phyloP scores from a whole-genome alignment of 805 yeast species.

The Metschnikowia drakensbergensis region DNA sequence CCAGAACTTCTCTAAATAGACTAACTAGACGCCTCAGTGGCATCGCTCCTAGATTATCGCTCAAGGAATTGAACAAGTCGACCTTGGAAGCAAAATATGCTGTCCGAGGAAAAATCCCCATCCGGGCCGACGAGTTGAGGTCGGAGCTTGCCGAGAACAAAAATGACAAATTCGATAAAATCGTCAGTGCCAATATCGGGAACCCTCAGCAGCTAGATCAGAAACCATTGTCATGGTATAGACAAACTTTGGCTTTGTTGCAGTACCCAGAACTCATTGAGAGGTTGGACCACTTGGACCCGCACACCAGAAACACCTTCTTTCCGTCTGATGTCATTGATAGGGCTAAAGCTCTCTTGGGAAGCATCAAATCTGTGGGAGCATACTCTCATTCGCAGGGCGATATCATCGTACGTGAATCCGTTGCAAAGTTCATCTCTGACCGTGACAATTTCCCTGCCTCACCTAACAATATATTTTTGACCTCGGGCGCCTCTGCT shows the following conservation, averaged over 20 bases:
- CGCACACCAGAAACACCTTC: slow-evolving; percentile 25
- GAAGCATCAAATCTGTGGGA: slow-evolving; percentile 77
- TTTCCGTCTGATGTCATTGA: slow-evolving; percentile 66
- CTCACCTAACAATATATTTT: slow-evolving; percentile 66
- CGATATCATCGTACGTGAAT: slow-evolving; percentile 61
- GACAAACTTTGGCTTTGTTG: slow-evolving; percentile 81
- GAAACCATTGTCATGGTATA: slow-evolving; percentile 88
- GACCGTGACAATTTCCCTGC: slow-evolving; percentile 70
- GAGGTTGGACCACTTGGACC: slow-evolving; percentile 18
- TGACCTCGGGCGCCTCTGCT: slow-evolving; percentile 93
- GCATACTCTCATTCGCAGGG: slow-evolving; percentile 97
- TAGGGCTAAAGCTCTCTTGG: slow-evolving; percentile 62
- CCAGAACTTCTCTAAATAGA: background rate
- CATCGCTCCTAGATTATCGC: slow-evolving; percentile 16
- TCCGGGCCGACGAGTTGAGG: slow-evolving; percentile 82
- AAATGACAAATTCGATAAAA: slow-evolving; percentile 66
- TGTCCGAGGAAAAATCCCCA: slow-evolving; percentile 92
- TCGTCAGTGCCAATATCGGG: slow-evolving; percentile 92
- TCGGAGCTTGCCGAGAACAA: slow-evolving; percentile 48
- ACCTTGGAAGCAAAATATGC: slow-evolving; percentile 91
- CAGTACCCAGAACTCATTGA: slow-evolving; percentile 75
- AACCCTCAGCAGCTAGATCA: slow-evolving; percentile 97
- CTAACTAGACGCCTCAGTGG: background rate
- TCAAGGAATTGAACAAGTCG: slow-evolving; percentile 59
- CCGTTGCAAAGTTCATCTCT: slow-evolving; percentile 77